Evolutionary conservation across 2,329 filamentous ascomycete species (phyloP).

Genomic region (Colletotrichum shisoi): DNA sequence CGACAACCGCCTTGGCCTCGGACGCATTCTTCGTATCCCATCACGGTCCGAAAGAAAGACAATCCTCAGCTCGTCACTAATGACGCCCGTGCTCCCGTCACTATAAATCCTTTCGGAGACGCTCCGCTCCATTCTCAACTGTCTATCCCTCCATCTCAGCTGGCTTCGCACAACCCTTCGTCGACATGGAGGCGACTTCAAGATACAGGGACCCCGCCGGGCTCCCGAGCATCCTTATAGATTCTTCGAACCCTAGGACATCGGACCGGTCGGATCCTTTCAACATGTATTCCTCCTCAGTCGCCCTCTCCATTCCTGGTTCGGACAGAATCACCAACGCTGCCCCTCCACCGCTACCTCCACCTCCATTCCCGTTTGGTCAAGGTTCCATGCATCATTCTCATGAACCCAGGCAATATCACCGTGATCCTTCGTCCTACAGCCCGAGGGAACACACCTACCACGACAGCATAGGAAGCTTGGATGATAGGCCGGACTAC

Average conservation of each 20-base stretch:
- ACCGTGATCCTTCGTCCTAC: slow-evolving; percentile 42
- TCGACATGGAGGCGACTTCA: slow-evolving; percentile 51
- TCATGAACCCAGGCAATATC: slow-evolving; percentile 47
- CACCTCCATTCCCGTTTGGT: slow-evolving; percentile 51
- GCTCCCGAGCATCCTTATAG: slow-evolving; percentile 50
- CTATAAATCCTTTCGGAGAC: slow-evolving; percentile 35
- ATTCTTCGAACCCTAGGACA: slow-evolving; percentile 44
- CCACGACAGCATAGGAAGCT: slow-evolving; percentile 54
- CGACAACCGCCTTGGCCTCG: slow-evolving; percentile 33
- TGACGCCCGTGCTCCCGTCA: slow-evolving; percentile 35
- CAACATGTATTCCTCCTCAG: slow-evolving; percentile 45
- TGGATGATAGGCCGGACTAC: slow-evolving; percentile 49
- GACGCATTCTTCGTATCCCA: slow-evolving; percentile 29
- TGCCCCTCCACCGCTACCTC: slow-evolving; percentile 57
- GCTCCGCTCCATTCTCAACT: slow-evolving; percentile 32
- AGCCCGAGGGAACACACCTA: slow-evolving; percentile 34
- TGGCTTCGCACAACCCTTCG: slow-evolving; percentile 28
- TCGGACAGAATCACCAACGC: slow-evolving; percentile 44
- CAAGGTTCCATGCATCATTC: slow-evolving; percentile 32
- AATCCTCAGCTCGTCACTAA: slow-evolving; percentile 27
- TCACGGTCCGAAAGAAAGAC: slow-evolving; percentile 12
- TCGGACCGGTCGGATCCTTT: slow-evolving; percentile 47
- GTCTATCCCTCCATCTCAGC: slow-evolving; percentile 16
- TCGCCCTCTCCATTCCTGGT: slow-evolving; percentile 56
- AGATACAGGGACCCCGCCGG: slow-evolving; percentile 47